Conservation (phyloP, 2,329 filamentous ascomycete species). For the Podosphaera xanthii region DNA sequence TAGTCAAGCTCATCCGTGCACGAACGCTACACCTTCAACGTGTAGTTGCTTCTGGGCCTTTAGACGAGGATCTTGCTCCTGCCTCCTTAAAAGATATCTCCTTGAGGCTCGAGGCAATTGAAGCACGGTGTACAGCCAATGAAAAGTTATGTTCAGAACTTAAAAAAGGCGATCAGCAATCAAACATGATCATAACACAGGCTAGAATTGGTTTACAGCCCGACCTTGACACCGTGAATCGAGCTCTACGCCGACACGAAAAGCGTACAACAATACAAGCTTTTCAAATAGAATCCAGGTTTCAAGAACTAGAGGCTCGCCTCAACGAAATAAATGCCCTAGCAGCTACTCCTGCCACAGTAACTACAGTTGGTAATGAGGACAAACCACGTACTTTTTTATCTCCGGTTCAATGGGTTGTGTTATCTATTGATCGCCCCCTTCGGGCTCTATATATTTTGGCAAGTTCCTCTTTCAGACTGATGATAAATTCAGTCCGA, state of each 20-base stretch:
- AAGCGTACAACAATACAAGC: conserved; percentile 61
- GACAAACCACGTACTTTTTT: conserved; percentile 8
- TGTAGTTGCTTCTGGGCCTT: conserved; percentile 34
- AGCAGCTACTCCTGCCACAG: conserved; percentile 55
- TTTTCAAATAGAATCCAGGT: conserved; percentile 51
- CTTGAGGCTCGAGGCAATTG: conserved; percentile 46
- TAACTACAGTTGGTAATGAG: conserved; percentile 35
- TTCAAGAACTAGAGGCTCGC: conserved; percentile 47
- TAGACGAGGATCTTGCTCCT: conserved; percentile 15
- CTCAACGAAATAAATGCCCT: conserved; percentile 59
- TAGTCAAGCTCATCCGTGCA: conserved; percentile 57
- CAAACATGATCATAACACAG: conserved; percentile 24
- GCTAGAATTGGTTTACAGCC: conserved; percentile 46
- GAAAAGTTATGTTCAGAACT: conserved; percentile 10
- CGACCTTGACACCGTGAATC: conserved; percentile 69
- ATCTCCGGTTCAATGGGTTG: conserved; percentile 13
- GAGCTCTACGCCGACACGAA: conserved; percentile 76
- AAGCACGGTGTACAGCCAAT: conserved; percentile 24
- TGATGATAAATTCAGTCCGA: neutral
- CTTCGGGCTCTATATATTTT: conserved; percentile 10
- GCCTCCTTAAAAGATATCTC: conserved; percentile 29
- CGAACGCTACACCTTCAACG: conserved; percentile 66
- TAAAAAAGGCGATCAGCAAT: conserved; percentile 19
- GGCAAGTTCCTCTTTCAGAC: conserved; percentile 6
- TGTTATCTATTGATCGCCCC: conserved; percentile 11